These are phyloP conservation scores for Claviceps africana DNA, from an alignment of 2,329 filamentous ascomycete species.

Conservation along the genomic window DNA sequence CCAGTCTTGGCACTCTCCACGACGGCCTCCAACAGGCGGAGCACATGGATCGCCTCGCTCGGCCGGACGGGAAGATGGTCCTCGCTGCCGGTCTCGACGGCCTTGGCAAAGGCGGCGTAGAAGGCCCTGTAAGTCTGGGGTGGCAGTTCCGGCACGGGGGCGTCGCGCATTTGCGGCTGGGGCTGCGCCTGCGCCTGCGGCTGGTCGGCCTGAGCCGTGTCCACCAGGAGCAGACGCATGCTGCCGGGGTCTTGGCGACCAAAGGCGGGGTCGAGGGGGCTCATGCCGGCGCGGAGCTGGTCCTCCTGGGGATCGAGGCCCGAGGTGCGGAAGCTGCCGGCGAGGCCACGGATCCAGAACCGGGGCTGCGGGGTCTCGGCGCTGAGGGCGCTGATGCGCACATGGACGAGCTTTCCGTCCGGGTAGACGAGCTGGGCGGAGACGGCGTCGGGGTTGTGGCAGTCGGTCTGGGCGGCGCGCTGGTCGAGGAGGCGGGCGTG, in stretches of 20 bases:
- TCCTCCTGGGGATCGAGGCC: conserved; percentile 63
- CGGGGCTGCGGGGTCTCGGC: conserved; percentile 55
- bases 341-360: conserved; percentile 64
- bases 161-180: conserved; percentile 29
- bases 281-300: conserved; percentile 51
- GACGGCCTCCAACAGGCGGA: conserved; percentile 38
- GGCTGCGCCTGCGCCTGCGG: too few species aligned
- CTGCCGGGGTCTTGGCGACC: conserved; percentile 48
- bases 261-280: conserved; percentile 47
- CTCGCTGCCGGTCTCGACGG: conserved; percentile 32
- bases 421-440: conserved; percentile 54
- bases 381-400: conserved; percentile 55
- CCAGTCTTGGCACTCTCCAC: conserved; percentile 35
- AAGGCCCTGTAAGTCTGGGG: conserved; percentile 56
- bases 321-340: conserved; percentile 61
- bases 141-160: conserved; percentile 42
- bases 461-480: conserved; percentile 31
- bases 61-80: conserved; percentile 39
- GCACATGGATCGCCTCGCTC: conserved; percentile 36
- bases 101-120: conserved; percentile 41
- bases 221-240: conserved; percentile 43
- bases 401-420: conserved; percentile 49
- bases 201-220: conserved; percentile 26
- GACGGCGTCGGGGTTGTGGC: conserved; percentile 42
- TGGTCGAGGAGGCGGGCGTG: conserved; percentile 57